Evolutionary conservation across 2,329 filamentous ascomycete species (phyloP), one percentile per base, ranked within the genome.

Genomic region (Westerdykella ornata): DNA sequence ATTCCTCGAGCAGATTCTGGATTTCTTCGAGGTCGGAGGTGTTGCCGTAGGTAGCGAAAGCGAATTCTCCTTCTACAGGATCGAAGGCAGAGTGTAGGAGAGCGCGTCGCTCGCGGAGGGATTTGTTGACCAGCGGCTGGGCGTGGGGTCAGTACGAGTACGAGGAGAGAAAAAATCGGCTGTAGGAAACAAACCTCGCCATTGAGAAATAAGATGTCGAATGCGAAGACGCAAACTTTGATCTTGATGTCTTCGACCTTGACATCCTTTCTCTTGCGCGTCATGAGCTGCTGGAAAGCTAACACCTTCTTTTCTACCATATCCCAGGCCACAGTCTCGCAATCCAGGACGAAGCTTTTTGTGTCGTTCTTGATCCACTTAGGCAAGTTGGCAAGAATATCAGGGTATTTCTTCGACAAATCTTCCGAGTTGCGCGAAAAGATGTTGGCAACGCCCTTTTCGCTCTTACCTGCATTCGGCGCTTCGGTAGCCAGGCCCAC

Each of bases 341-440:
- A 98, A 63, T 98, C 92, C n/a, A 98, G 73, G 12, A 98, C 92
- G 59, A 98, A 98, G 61, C 88, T 95, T 68, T 85, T 87, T 9
- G 92, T 95, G 20, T 83, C 87, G 2, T 81, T 72, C 62, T 94
- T 94, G 53, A 98, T 82, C 92, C 92, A 98, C 0, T 78, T 82
- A 29, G 86, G 76, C 11, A 98, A 77, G 63, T 94, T 95, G 16
- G 78, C 82, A 22, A 98, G 78, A 39, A 98, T 88, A 68, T 98
- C 92, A 0, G 92, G 92, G 59, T 98, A 98, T 62, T 98, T 98
- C 67, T 92, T 94, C 7, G 88, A 96, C 37, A 98, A 66, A 57
- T 98, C 90, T 69, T 98, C 92, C 0, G 90, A 97, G 62, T 98
- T 98, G 52, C 92, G 78, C 2, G 92, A 98, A 68, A 98, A 98